Conservation (phyloP, 805 yeast species). For the Candida fluviatilis region DNA sequence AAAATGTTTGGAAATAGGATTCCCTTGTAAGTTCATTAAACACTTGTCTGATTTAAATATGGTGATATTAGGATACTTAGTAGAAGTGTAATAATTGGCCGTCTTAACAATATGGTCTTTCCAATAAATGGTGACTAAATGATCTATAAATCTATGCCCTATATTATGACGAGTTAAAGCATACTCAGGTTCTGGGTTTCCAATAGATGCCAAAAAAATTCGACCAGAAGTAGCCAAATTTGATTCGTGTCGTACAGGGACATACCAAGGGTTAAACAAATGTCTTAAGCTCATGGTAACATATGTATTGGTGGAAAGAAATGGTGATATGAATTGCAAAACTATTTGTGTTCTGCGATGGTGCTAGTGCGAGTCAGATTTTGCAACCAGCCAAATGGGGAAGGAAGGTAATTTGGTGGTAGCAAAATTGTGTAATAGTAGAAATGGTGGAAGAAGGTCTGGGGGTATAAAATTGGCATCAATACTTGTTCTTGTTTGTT, state of each 20-base stretch:
- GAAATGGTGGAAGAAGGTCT: no score
- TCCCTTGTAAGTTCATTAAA: slow-evolving; percentile 71
- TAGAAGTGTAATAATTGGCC: slow-evolving; percentile 11
- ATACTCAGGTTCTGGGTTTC: slow-evolving; percentile 70
- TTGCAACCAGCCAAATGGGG: not conserved
- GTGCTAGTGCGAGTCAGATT: not conserved
- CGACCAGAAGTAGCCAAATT: slow-evolving; percentile 1
- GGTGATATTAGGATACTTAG: slow-evolving; percentile 25
- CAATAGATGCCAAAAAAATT: slow-evolving; percentile 49
- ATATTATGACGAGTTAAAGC: slow-evolving; percentile 70
- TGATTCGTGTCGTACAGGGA: slow-evolving; percentile 6
- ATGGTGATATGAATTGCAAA: no score
- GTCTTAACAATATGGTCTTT: slow-evolving; percentile 10
- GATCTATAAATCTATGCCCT: slow-evolving; percentile 56
- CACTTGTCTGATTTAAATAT: slow-evolving; percentile 47
- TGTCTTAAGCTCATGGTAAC: slow-evolving; percentile 2
- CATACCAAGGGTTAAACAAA: slow-evolving; percentile 8
- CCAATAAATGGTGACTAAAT: slow-evolving; percentile 23
- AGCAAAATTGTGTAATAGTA: no score
- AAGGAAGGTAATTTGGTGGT: no score
- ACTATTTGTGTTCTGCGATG: no score
- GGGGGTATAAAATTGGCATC: no score
- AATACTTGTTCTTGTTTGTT: no score
- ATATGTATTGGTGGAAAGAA: no score
- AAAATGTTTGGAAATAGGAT: slow-evolving; percentile 50